Conservation (phyloP, 2,329 filamentous ascomycete species). For the Grosmannia clavigera region DNA sequence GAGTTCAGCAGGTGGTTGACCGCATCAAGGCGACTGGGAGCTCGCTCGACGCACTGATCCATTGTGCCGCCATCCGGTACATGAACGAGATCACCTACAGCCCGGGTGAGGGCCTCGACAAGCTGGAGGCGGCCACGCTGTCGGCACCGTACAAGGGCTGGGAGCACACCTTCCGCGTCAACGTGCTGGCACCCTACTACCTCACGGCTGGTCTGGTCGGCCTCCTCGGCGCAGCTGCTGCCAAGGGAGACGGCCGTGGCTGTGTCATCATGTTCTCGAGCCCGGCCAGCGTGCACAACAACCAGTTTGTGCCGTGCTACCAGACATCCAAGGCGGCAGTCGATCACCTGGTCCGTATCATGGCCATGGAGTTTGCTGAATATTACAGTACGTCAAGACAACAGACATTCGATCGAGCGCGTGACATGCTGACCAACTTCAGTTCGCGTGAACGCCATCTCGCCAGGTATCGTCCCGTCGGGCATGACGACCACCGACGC, state of each 20-base stretch:
- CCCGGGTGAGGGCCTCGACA: background rate
- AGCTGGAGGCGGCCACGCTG: conserved; percentile 24
- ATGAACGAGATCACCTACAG: conserved; percentile 5
- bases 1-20: conserved; percentile 2
- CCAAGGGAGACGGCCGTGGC: conserved; percentile 11
- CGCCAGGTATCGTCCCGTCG: conserved; percentile 3
- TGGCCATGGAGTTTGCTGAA: conserved; percentile 4
- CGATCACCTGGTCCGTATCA: conserved; percentile 7
- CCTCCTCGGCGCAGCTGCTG: conserved; percentile 11
- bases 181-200: conserved; percentile 12
- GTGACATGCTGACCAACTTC: background rate
- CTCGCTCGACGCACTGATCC: background rate
- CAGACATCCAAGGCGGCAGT: conserved; percentile 7
- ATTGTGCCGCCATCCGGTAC: conserved; percentile 2
- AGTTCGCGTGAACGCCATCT: conserved; percentile 6
- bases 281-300: conserved; percentile 13
- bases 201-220: conserved; percentile 11
- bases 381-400: background rate
- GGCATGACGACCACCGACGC: conserved; percentile 3
- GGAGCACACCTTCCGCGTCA: conserved; percentile 10
- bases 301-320: conserved; percentile 6
- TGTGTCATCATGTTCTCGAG: conserved; percentile 14
- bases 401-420: background rate
- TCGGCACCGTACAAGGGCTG: conserved; percentile 7
- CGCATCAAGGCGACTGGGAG: background rate